These are phyloP conservation scores for Haberlea rhodopensis DNA, from an alignment of 257 asterid species.

Conservation along the genomic window DNA sequence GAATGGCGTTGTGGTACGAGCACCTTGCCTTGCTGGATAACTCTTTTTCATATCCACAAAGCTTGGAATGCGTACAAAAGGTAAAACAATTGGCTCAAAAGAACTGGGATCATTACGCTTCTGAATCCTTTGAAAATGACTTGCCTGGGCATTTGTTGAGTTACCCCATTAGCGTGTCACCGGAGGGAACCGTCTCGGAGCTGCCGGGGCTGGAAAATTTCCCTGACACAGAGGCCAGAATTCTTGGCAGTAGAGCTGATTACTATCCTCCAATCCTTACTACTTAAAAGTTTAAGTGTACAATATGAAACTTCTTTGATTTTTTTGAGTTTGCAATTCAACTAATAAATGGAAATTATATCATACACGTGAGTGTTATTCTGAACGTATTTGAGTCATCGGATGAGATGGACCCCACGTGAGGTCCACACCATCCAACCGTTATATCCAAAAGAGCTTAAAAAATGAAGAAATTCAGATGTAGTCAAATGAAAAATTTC, in stretches of 20 bases:
- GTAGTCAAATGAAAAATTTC: too few relatives aligned
- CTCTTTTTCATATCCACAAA: conserved; percentile 22
- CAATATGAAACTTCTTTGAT: too few relatives aligned
- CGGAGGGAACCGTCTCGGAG: conserved; percentile 20
- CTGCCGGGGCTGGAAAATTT: conserved; percentile 23
- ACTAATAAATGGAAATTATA: too few relatives aligned
- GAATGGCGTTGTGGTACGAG: conserved; percentile 41
- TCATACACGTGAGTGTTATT: too few relatives aligned
- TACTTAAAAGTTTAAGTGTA: too few relatives aligned
- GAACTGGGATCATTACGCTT: conserved; percentile 30
- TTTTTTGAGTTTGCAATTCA: too few relatives aligned
- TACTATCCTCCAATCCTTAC: conserved; percentile 31
- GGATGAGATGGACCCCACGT: too few relatives aligned
- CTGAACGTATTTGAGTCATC: too few relatives aligned
- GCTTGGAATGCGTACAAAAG: conserved; percentile 30
- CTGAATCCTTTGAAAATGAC: conserved; percentile 21
- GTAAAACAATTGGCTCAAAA: conserved; percentile 29
- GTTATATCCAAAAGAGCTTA: too few relatives aligned
- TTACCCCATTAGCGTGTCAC: conserved; percentile 25
- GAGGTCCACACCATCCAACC: too few relatives aligned
- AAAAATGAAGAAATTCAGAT: too few relatives aligned
- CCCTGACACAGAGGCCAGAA: conserved; percentile 27
- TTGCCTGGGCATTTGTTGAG: conserved; percentile 31
- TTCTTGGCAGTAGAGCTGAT: conserved; percentile 25
- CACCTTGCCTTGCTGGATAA: conserved; percentile 32